A percentile compares a stretch with the other conserved stretches of the same genome.
phyloP scores from a whole-genome alignment of 371 early-diverging fungal genomes.

The Zancudomyces culisetae region DNA sequence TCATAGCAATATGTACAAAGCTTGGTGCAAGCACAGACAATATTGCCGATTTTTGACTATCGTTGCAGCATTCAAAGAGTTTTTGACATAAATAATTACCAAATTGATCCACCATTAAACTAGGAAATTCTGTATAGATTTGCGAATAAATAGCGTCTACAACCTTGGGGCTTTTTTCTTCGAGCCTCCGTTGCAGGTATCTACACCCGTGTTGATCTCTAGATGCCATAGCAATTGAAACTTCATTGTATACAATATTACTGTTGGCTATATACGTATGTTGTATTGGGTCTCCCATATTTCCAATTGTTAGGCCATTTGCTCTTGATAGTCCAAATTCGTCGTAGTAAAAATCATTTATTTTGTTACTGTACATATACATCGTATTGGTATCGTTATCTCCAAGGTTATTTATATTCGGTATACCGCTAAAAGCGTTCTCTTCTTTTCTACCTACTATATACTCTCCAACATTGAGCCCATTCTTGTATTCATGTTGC shows the following conservation, averaged over 20 bases:
- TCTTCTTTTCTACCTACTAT: no score
- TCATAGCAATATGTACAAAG: constrained; percentile 58
- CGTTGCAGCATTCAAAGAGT: constrained; percentile 54
- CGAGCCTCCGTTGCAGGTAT: constrained; percentile 64
- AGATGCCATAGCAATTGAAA: constrained; percentile 52
- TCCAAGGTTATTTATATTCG: no score
- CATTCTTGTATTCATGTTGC: no score
- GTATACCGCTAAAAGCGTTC: no score
- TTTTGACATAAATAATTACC: constrained; percentile 87
- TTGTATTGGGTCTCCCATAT: no score
- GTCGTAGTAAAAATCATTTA: no score
- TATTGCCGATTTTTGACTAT: constrained; percentile 49
- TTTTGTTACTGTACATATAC: no score
- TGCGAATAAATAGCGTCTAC: constrained; percentile 48
- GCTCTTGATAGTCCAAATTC: no score
- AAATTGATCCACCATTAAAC: constrained; percentile 80
- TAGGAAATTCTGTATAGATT: constrained; percentile 47
- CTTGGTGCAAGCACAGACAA: constrained; percentile 50
- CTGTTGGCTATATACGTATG: no score
- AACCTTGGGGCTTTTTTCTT: constrained; percentile 43
- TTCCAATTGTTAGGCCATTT: no score
- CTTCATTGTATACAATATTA: constrained; percentile 22
- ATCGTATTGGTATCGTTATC: no score
- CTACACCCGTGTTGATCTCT: constrained; percentile 85
- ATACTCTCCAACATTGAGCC: no score